A percentile compares a stretch with the other conserved stretches of the same genome.
These are phyloP conservation scores for Aureobasidium vineae DNA, from an alignment of 2,329 filamentous ascomycete species.

Conservation along the genomic window DNA sequence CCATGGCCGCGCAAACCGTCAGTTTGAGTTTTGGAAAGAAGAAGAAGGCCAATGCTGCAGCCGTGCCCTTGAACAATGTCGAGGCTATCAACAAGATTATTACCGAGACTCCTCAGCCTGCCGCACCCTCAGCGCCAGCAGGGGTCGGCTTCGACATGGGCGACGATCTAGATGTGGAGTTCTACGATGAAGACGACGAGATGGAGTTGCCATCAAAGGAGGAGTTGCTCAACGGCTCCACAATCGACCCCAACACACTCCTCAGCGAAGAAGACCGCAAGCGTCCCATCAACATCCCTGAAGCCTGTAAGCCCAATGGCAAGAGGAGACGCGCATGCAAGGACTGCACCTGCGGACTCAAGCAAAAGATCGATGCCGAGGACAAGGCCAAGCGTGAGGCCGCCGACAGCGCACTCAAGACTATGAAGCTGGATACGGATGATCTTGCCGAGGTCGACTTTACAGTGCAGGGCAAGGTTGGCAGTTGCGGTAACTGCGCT, in stretches of 20 bases:
- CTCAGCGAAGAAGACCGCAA: conserved; percentile 82
- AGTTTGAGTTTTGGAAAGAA: conserved; percentile 60
- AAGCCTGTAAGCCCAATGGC: conserved; percentile 83
- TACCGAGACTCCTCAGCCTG: conserved; percentile 40
- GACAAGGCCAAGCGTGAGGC: conserved; percentile 65
- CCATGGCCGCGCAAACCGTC: conserved; percentile 37
- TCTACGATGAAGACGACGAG: conserved; percentile 38
- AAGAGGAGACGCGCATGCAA: conserved; percentile 94
- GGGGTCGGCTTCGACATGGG: conserved; percentile 67
- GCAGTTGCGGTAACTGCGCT: conserved; percentile 90
- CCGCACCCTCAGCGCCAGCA: conserved; percentile 52
- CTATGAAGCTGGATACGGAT: conserved; percentile 68
- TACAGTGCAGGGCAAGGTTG: conserved; percentile 94
- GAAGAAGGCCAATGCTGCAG: conserved; percentile 51
- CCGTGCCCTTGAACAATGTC: conserved; percentile 39
- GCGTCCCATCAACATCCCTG: conserved; percentile 72
- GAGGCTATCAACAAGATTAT: conserved; percentile 40
- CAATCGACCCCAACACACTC: conserved; percentile 88
- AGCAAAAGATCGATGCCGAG: conserved; percentile 80
- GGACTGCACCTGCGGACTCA: conserved; percentile 94
- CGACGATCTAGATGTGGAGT: conserved; percentile 58
- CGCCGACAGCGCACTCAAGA: conserved; percentile 63
- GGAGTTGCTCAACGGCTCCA: conserved; percentile 63
- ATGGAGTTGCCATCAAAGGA: conserved; percentile 40
- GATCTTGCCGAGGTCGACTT: conserved; percentile 93